A percentile compares a stretch with the other conserved stretches of the same genome.
phyloP scores from a whole-genome alignment of 192 early-diverging fungal species.

The Coemansia furcata region DNA sequence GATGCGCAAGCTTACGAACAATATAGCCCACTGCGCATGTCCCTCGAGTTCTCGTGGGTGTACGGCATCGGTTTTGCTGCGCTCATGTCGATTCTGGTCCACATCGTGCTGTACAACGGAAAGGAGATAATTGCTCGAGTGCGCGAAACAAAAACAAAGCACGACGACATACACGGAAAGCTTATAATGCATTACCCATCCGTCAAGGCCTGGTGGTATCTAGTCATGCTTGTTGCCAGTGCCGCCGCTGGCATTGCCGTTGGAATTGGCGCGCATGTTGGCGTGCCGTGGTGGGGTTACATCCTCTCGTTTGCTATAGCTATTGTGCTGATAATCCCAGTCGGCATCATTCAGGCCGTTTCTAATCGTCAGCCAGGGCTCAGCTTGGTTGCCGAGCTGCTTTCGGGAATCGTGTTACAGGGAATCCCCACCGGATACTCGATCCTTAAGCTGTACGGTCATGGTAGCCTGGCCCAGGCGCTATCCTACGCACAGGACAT shows the following conservation, averaged over 20 bases:
- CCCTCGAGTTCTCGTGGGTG: slow-evolving; percentile 65
- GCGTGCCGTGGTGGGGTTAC: slow-evolving; percentile 81
- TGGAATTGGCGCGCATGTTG: slow-evolving; percentile 61
- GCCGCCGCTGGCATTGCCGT: slow-evolving; percentile 53
- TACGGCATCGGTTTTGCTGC: slow-evolving; percentile 71
- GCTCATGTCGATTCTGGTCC: slow-evolving; percentile 68
- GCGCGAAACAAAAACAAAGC: slow-evolving; percentile 58
- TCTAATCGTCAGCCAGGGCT: slow-evolving; percentile 75
- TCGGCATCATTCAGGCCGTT: slow-evolving; percentile 80
- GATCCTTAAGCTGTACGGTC: slow-evolving; percentile 82
- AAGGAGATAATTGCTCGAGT: slow-evolving; percentile 64
- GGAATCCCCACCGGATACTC: slow-evolving; percentile 79
- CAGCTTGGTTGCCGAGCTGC: slow-evolving; percentile 79
- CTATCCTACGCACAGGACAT: slow-evolving; percentile 68
- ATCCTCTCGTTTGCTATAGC: slow-evolving; percentile 64
- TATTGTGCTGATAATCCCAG: slow-evolving; percentile 67
- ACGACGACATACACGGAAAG: slow-evolving; percentile 72
- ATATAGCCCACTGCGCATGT: slow-evolving; percentile 68
- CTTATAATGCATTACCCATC: slow-evolving; percentile 72
- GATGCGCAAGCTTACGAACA: slow-evolving; percentile 57
- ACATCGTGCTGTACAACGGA: slow-evolving; percentile 66
- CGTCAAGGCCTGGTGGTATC: slow-evolving; percentile 78
- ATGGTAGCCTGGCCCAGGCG: slow-evolving; percentile 72
- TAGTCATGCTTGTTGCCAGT: slow-evolving; percentile 55
- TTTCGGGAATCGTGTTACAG: slow-evolving; percentile 76